A percentile compares a stretch with the other conserved stretches of the same genome.
Conservation (phyloP, 192 early-diverging fungal genomes). For the Coemansia reversa region DNA sequence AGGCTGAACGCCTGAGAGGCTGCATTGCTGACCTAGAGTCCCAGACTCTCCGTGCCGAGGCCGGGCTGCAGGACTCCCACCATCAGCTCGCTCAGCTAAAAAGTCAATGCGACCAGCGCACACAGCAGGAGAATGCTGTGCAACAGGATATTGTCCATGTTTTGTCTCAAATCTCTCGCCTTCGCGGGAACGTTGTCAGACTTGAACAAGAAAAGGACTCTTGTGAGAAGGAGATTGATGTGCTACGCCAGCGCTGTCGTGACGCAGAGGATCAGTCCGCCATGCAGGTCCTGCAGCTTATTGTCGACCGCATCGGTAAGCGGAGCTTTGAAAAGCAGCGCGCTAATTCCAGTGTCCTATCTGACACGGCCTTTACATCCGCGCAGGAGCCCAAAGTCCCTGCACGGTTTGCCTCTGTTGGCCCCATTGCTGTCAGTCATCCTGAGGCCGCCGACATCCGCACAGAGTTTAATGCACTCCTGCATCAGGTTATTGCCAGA, state of each 20-base stretch:
- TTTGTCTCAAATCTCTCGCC: slow-evolving; percentile 39
- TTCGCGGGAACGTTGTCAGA: slow-evolving; percentile 29
- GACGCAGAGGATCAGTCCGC: slow-evolving; percentile 26
- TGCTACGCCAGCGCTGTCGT: slow-evolving; percentile 28
- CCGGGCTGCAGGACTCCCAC: slow-evolving; percentile 33
- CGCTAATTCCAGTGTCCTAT: neutral
- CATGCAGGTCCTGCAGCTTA: slow-evolving; percentile 37
- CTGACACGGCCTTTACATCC: neutral
- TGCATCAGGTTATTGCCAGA: slow-evolving; percentile 43
- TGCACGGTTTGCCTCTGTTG: slow-evolving; percentile 22
- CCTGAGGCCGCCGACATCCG: slow-evolving; percentile 52
- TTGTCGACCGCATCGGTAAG: slow-evolving; percentile 41
- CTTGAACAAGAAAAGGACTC: slow-evolving; percentile 31
- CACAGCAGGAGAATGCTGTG: slow-evolving; percentile 35
- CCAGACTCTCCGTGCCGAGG: slow-evolving; percentile 23
- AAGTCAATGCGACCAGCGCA: slow-evolving; percentile 28
- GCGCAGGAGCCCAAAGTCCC: slow-evolving; percentile 5
- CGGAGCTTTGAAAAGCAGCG: slow-evolving; percentile 25
- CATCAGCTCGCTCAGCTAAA: slow-evolving; percentile 26
- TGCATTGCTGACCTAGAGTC: slow-evolving; percentile 31
- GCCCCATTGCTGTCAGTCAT: slow-evolving; percentile 37
- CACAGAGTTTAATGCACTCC: slow-evolving; percentile 49
- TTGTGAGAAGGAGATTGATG: slow-evolving; percentile 25
- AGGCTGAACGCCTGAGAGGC: slow-evolving; percentile 17
- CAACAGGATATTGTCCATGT: slow-evolving; percentile 53